phyloP scores from a whole-genome alignment of 2,329 filamentous ascomycete species.

The Paraconiothyrium sp. region DNA sequence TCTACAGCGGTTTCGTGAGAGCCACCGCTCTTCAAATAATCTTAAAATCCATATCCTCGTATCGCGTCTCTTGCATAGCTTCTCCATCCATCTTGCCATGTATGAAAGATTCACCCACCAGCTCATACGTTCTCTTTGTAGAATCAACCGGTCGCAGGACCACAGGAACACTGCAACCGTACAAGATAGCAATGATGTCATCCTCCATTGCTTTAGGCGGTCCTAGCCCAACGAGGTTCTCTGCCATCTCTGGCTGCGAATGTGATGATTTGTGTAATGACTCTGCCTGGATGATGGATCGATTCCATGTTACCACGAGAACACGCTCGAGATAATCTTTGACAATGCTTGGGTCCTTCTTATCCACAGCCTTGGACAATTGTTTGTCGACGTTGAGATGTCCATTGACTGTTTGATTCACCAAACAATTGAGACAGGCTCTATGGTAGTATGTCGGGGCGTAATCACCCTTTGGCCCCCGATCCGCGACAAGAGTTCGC shows the following conservation, averaged over 20 bases:
- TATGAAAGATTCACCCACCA: slow-evolving; percentile 18
- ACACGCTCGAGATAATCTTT: slow-evolving; percentile 17
- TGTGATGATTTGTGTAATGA: neutral
- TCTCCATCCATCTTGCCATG: slow-evolving; percentile 22
- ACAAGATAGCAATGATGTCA: slow-evolving; percentile 18
- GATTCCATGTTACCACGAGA: slow-evolving; percentile 18
- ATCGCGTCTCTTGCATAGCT: slow-evolving; percentile 3
- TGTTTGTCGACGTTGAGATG: slow-evolving; percentile 1
- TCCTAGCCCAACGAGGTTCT: slow-evolving; percentile 16
- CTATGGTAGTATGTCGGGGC: slow-evolving; percentile 25
- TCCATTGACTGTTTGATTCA: slow-evolving; percentile 8
- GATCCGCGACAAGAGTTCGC: slow-evolving; percentile 25
- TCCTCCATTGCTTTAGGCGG: slow-evolving; percentile 12
- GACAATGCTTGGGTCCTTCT: neutral
- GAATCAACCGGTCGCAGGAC: slow-evolving; percentile 12
- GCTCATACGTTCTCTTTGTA: slow-evolving; percentile 4
- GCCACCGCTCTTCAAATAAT: neutral
- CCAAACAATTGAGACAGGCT: slow-evolving; percentile 18
- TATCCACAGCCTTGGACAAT: neutral
- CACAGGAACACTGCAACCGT: slow-evolving; percentile 21
- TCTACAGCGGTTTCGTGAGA: neutral
- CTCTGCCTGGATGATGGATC: slow-evolving; percentile 17
- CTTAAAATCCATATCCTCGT: neutral
- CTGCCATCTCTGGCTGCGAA: neutral
- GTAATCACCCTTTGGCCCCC: slow-evolving; percentile 19